These are phyloP conservation scores for Botryotinia convoluta DNA, from an alignment of 2,329 filamentous ascomycete species.

Conservation along the genomic window DNA sequence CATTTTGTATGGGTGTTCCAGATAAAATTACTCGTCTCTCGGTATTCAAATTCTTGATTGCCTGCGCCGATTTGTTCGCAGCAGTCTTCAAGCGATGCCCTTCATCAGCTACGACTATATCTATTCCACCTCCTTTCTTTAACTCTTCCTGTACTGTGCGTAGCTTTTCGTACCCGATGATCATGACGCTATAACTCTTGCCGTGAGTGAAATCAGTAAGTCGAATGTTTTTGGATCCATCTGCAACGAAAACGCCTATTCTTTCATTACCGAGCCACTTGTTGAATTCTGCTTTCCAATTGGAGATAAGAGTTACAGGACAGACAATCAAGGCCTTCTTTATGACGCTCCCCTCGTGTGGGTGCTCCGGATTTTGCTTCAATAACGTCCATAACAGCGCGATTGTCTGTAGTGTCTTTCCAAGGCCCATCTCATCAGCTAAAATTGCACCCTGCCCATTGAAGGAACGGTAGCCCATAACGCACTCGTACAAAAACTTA, in stretches of 20 bases:
- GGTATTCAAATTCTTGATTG: conserved; percentile 86
- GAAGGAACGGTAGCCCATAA: conserved; percentile 68
- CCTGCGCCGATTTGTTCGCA: conserved; percentile 86
- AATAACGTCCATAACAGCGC: conserved; percentile 68
- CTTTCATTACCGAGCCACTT: conserved; percentile 73
- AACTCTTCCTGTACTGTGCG: conserved; percentile 63
- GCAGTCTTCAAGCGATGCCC: conserved; percentile 97
- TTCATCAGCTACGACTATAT: conserved; percentile 95
- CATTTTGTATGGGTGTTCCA: conserved; percentile 95
- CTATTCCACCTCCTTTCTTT: conserved; percentile 59
- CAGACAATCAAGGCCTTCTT: conserved; percentile 72
- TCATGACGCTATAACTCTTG: conserved; percentile 67
- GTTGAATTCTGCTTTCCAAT: conserved; percentile 70
- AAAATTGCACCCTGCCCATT: conserved; percentile 68
- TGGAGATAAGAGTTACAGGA: conserved; percentile 68
- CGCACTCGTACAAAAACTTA: conserved; percentile 70
- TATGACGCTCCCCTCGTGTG: conserved; percentile 54
- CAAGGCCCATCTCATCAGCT: conserved; percentile 74
- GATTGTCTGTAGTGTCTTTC: conserved; percentile 73
- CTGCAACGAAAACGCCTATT: conserved; percentile 65
- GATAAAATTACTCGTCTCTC: conserved; percentile 37
- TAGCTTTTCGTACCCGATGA: conserved; percentile 71
- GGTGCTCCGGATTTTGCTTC: conserved; percentile 67
- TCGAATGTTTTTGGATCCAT: conserved; percentile 54
- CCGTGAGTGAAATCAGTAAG: conserved; percentile 68